phyloP scores from a whole-genome alignment of 495 filamentous ascomycete genomes.

The Podospora didyma region DNA sequence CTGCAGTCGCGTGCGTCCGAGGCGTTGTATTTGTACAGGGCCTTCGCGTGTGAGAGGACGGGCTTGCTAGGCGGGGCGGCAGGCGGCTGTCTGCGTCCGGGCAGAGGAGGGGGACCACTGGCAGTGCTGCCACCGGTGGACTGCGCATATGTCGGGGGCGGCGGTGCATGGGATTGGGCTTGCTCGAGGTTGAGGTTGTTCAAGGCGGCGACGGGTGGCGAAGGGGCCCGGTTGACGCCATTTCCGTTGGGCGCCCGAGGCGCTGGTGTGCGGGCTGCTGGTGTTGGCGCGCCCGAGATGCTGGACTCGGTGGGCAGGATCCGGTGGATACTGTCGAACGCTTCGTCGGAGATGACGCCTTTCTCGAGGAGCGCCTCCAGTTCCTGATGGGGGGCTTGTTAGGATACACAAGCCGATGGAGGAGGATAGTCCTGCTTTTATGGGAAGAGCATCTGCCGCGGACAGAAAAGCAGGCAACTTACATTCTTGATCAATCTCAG shows the following conservation, averaged over 20 bases:
- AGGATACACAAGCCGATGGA: not conserved
- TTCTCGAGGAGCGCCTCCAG: constrained; percentile 85
- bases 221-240: constrained; percentile 19
- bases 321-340: constrained; percentile 64
- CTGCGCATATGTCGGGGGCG: constrained; percentile 46
- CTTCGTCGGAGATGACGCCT: constrained; percentile 63
- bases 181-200: constrained; percentile 44
- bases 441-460: not conserved
- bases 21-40: constrained; percentile 77
- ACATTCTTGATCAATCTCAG: constrained; percentile 82
- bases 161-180: constrained; percentile 15
- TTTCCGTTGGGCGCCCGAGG: constrained; percentile 23
- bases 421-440: not conserved
- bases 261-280: constrained; percentile 24
- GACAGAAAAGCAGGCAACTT: constrained; percentile 19
- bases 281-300: constrained; percentile 43
- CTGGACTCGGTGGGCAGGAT: constrained; percentile 68
- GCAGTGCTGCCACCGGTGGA: constrained; percentile 30
- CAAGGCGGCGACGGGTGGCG: constrained; percentile 36
- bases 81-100: constrained; percentile 44
- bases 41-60: constrained; percentile 66
- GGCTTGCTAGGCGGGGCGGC: constrained; percentile 47
- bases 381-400: constrained; percentile 54
- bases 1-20: constrained; percentile 74
- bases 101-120: constrained; percentile 50